These are phyloP conservation scores for Hygrophorus pudorinus DNA, from an alignment of 768 basidiomycete genomes.

Conservation along the genomic window DNA sequence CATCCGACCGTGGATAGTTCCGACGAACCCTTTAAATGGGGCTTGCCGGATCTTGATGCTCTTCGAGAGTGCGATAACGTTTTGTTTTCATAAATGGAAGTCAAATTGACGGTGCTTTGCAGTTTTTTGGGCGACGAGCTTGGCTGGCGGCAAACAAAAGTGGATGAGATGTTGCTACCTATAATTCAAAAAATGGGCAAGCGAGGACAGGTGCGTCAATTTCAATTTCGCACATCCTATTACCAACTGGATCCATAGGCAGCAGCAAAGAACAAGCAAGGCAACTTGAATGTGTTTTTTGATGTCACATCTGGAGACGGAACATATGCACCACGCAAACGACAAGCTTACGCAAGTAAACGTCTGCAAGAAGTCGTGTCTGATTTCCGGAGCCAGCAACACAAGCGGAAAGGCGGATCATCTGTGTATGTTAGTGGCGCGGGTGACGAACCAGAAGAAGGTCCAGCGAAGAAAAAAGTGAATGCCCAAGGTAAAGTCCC, in stretches of 20 bases:
- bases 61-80: conserved; percentile 55
- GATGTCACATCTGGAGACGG: conserved; percentile 59
- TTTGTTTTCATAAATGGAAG: not conserved
- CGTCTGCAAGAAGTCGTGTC: conserved; percentile 80
- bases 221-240: not conserved
- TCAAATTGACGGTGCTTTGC: conserved; percentile 7
- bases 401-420: conserved; percentile 10
- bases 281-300: conserved; percentile 67
- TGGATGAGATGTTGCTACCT: conserved; percentile 84
- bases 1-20: conserved; percentile 86
- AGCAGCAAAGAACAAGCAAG: conserved; percentile 64
- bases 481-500: conserved; percentile 7
- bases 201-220: conserved; percentile 54
- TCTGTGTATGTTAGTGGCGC: conserved; percentile 18
- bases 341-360: conserved; percentile 79
- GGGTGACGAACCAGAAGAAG: conserved; percentile 10
- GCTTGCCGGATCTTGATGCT: conserved; percentile 89
- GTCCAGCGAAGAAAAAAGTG: conserved; percentile 8
- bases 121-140: conserved; percentile 74
- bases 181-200: conserved; percentile 86
- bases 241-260: conserved; percentile 26
- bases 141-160: conserved; percentile 72
- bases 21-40: conserved; percentile 95
- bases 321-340: conserved; percentile 64
- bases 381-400: conserved; percentile 59